Percentiles rank a stretch among this genome's conserved stretches.
Evolutionary conservation across 2,329 filamentous ascomycete genomes (phyloP).

Genomic region (Chaetomium sp.): DNA sequence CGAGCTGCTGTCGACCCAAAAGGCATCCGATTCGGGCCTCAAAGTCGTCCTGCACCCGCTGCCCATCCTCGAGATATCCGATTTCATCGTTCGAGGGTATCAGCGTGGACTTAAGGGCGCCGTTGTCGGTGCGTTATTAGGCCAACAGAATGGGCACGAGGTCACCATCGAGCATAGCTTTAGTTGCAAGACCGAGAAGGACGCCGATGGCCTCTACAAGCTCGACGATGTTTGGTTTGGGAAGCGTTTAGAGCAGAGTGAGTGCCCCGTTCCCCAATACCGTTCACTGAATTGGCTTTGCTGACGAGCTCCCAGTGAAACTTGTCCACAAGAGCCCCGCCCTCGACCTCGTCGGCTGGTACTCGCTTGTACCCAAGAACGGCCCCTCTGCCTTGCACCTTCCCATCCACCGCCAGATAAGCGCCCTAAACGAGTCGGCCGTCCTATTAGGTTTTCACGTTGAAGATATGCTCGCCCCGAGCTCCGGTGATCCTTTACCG

Average conservation of each 20-base stretch:
- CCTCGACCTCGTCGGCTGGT: slow-evolving; percentile 91
- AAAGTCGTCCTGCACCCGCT: slow-evolving; percentile 88
- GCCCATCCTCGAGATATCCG: slow-evolving; percentile 92
- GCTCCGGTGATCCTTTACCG: slow-evolving; percentile 78
- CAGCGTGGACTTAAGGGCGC: slow-evolving; percentile 74
- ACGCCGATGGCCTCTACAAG: slow-evolving; percentile 58
- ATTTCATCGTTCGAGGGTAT: slow-evolving; percentile 91
- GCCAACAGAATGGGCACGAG: slow-evolving; percentile 86
- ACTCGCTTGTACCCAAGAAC: slow-evolving; percentile 71
- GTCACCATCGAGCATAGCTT: slow-evolving; percentile 94
- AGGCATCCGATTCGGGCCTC: slow-evolving; percentile 71
- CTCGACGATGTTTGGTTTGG: slow-evolving; percentile 74
- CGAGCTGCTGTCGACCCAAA: slow-evolving; percentile 66
- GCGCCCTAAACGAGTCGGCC: slow-evolving; percentile 82
- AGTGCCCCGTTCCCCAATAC: slow-evolving; percentile 39
- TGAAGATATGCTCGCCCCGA: slow-evolving; percentile 53
- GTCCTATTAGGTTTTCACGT: slow-evolving; percentile 87
- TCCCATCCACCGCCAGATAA: slow-evolving; percentile 76
- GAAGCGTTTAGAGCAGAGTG: slow-evolving; percentile 82
- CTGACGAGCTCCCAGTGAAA: slow-evolving; percentile 63
- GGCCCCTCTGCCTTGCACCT: slow-evolving; percentile 72
- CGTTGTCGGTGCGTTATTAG: slow-evolving; percentile 83
- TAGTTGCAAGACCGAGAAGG: slow-evolving; percentile 66
- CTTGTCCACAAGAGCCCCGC: slow-evolving; percentile 82
- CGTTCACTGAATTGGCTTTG: too few species aligned